phyloP scores from a whole-genome alignment of 495 filamentous ascomycete species.

The Neurospora tetraspora region DNA sequence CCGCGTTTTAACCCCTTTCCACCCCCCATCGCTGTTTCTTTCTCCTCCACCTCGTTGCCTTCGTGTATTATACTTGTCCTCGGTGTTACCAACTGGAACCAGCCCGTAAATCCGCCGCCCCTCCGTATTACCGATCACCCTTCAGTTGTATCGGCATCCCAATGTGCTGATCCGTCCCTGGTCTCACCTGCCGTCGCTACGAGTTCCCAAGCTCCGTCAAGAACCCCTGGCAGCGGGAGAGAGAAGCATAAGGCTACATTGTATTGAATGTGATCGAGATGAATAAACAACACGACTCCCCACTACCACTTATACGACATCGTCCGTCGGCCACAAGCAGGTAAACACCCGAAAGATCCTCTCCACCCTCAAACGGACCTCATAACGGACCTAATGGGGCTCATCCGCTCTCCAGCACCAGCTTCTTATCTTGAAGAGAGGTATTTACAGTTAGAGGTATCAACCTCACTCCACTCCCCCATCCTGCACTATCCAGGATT shows the following conservation, averaged over 20 bases:
- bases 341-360: neutral
- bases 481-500: neutral
- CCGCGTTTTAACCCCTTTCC: neutral
- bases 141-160: neutral
- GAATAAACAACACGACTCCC: neutral
- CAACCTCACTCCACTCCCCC: neutral
- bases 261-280: neutral
- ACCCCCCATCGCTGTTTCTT: neutral
- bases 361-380: neutral
- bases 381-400: neutral
- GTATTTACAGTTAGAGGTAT: neutral
- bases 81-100: neutral
- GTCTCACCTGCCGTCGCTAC: neutral
- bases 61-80: neutral
- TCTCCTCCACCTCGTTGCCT: neutral
- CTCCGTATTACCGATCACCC: neutral
- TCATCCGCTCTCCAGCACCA: neutral
- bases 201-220: neutral
- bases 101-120: neutral
- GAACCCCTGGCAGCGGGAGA: neutral
- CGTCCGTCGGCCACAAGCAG: neutral
- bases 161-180: neutral
- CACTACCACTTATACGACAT: neutral
- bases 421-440: neutral
- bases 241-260: neutral